Conservation (phyloP, 2,329 filamentous ascomycete genomes). For the Pyricularia grisea region DNA sequence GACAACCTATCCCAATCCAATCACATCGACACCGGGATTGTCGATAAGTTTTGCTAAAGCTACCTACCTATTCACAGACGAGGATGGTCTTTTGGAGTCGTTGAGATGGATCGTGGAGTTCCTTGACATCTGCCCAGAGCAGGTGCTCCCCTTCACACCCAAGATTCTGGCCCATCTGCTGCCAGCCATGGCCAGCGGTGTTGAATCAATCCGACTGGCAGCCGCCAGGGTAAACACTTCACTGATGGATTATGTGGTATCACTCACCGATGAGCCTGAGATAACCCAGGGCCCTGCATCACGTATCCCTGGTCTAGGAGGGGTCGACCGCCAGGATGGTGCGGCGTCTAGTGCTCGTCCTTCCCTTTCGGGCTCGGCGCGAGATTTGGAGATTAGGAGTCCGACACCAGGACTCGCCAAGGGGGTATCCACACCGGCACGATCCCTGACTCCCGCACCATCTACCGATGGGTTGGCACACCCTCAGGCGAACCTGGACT, state of each 20-base stretch:
- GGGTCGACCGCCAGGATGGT: conserved; percentile 27
- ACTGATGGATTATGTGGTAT: conserved; percentile 89
- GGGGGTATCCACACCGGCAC: conserved; percentile 35
- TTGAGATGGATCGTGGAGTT: conserved; percentile 94
- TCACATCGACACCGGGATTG: background rate
- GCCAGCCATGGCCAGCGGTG: conserved; percentile 85
- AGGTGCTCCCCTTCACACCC: conserved; percentile 90
- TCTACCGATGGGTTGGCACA: conserved; percentile 26
- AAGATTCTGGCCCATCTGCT: conserved; percentile 85
- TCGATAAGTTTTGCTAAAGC: background rate
- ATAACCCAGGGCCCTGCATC: conserved; percentile 23
- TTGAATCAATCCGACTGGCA: conserved; percentile 80
- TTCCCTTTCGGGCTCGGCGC: conserved; percentile 39
- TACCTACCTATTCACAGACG: conserved; percentile 42
- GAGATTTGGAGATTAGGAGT: conserved; percentile 43
- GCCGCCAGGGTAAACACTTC: conserved; percentile 84
- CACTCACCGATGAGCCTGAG: conserved; percentile 64
- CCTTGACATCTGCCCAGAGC: conserved; percentile 93
- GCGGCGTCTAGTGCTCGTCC: conserved; percentile 33
- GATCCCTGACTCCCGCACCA: conserved; percentile 24
- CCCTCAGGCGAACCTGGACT: conserved; percentile 71
- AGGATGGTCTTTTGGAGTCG: conserved; percentile 85
- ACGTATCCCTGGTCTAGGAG: conserved; percentile 22
- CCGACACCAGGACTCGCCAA: conserved; percentile 31
- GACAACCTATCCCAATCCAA: conserved; percentile 12